A percentile compares a stretch with the other conserved stretches of the same genome.
Conservation (phyloP, 139 green algal genomes). For the Chara braunii region DNA sequence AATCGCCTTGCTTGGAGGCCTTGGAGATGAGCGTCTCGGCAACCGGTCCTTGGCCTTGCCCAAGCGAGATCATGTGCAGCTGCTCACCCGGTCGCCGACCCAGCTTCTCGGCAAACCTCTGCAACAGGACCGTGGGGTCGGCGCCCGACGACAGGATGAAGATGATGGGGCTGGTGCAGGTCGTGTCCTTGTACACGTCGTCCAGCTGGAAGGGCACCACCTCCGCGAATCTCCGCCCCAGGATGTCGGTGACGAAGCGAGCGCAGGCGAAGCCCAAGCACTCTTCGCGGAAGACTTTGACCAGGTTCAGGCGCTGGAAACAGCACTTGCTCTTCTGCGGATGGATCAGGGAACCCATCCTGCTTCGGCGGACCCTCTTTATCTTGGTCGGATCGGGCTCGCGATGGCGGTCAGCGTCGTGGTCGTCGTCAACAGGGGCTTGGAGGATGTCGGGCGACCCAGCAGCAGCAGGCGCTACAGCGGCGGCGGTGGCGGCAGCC, state of each 20-base stretch:
- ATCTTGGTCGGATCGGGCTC: too few relatives aligned
- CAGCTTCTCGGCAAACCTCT: constrained; percentile 62
- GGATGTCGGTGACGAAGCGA: constrained; percentile 50
- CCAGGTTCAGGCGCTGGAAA: constrained; percentile 59
- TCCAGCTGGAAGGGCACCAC: constrained; percentile 66
- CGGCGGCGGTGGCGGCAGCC: too few relatives aligned
- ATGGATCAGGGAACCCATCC: too few relatives aligned
- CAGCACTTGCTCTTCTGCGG: too few relatives aligned
- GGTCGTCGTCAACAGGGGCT: too few relatives aligned
- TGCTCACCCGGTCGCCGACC: constrained; percentile 52
- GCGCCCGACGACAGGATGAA: constrained; percentile 78
- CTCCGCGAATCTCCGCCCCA: constrained; percentile 65
- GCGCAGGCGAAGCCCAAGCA: constrained; percentile 52
- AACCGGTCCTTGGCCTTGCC: constrained; percentile 68
- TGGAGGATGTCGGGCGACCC: too few relatives aligned
- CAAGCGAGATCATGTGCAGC: constrained; percentile 71
- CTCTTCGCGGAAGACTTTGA: constrained; percentile 64
- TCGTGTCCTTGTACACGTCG: constrained; percentile 69
- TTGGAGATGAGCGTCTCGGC: constrained; percentile 51
- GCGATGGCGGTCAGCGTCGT: too few relatives aligned
- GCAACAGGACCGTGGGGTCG: constrained; percentile 64
- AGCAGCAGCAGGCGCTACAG: too few relatives aligned
- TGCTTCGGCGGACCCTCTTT: too few relatives aligned
- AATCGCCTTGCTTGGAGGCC: constrained; percentile 55
- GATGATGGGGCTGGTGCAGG: constrained; percentile 60